Percentiles rank a stretch among this genome's conserved stretches.
Conservation (phyloP, 2,329 filamentous ascomycete species). For the Tothia fuscella region DNA sequence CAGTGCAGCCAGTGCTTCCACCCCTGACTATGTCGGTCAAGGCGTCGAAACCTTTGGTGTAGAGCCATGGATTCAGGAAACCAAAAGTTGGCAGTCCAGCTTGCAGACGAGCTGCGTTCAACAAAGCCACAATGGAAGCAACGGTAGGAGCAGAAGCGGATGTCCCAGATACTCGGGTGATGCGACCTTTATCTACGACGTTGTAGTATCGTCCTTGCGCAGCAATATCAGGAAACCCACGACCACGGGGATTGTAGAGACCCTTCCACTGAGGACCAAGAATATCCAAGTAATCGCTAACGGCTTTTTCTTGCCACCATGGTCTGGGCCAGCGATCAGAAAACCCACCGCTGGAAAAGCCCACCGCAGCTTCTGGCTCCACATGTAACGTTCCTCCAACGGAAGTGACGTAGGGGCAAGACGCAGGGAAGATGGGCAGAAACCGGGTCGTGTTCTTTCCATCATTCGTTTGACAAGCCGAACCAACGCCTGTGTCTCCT, state of each 20-base stretch:
- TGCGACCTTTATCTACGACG: slow-evolving; percentile 5
- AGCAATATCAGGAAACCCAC: slow-evolving; percentile 11
- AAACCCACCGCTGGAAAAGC: slow-evolving; percentile 23
- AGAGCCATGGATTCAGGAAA: slow-evolving; percentile 46
- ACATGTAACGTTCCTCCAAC: slow-evolving; percentile 21
- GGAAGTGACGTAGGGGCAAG: slow-evolving; percentile 36
- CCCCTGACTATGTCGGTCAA: slow-evolving; percentile 22
- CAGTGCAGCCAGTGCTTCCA: slow-evolving; percentile 22
- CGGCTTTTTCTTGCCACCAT: slow-evolving; percentile 1
- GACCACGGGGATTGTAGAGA: slow-evolving; percentile 9
- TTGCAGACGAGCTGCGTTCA: slow-evolving; percentile 44
- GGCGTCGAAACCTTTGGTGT: slow-evolving; percentile 18
- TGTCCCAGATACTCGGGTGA: slow-evolving; percentile 4
- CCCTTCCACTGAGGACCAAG: slow-evolving; percentile 19
- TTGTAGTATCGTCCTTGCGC: slow-evolving; percentile 10
- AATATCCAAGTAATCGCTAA: slow-evolving; percentile 1
- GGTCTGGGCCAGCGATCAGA: slow-evolving; percentile 28
- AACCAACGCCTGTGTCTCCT: slow-evolving; percentile 30
- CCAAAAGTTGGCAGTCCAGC: slow-evolving; percentile 35
- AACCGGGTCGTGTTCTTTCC: slow-evolving; percentile 32
- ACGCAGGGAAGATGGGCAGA: slow-evolving; percentile 33
- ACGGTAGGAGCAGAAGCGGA: slow-evolving; percentile 33
- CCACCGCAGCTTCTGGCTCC: slow-evolving; percentile 17
- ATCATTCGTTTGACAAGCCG: slow-evolving; percentile 34
- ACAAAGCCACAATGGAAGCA: slow-evolving; percentile 41